Percentiles rank a stretch among this genome's conserved stretches.
These are phyloP conservation scores for Stevia rebaudiana DNA, from an alignment of 140 eudicot species.

Conservation along the genomic window DNA sequence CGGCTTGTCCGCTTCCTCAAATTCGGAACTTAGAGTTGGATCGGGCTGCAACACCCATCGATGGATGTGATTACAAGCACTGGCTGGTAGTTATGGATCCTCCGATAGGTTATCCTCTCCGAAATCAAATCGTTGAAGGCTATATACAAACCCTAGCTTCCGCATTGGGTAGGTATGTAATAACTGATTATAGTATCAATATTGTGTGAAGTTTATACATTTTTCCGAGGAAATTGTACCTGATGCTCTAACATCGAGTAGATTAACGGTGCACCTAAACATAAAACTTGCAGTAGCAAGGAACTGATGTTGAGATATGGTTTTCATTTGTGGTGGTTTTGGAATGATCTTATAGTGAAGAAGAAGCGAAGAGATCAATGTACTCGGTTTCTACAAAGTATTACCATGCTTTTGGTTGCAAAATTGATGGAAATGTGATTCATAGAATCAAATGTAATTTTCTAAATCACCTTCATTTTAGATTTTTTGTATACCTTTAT, in stretches of 20 bases:
- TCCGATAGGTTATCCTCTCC: slow-evolving; percentile 32
- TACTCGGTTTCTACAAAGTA: slow-evolving; percentile 47
- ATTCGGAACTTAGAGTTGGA: slow-evolving; percentile 15
- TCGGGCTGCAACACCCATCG: slow-evolving; percentile 27
- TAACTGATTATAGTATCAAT: background rate
- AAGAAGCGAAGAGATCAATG: slow-evolving; percentile 44
- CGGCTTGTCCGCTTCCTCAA: slow-evolving; percentile 11
- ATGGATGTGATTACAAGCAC: slow-evolving; percentile 47
- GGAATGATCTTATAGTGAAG: slow-evolving; percentile 25
- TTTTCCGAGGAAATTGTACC: background rate
- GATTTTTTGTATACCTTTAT: background rate
- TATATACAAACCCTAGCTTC: slow-evolving; percentile 40
- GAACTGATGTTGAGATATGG: background rate
- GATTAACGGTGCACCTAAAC: too few species aligned
- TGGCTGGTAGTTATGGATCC: slow-evolving; percentile 49
- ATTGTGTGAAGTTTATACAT: background rate
- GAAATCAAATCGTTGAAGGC: slow-evolving; percentile 34
- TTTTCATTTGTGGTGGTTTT: background rate
- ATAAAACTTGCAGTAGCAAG: background rate
- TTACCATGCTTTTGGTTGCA: slow-evolving; percentile 43
- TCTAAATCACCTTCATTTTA: background rate
- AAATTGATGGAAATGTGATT: slow-evolving; percentile 23
- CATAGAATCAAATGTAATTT: slow-evolving; percentile 32
- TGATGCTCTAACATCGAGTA: background rate
- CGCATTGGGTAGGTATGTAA: slow-evolving; percentile 40